Evolutionary conservation across 1,284 basidiomycete species (phyloP), one percentile per base, ranked within the genome.

Genomic region (Pyrrhoderma noxium): DNA sequence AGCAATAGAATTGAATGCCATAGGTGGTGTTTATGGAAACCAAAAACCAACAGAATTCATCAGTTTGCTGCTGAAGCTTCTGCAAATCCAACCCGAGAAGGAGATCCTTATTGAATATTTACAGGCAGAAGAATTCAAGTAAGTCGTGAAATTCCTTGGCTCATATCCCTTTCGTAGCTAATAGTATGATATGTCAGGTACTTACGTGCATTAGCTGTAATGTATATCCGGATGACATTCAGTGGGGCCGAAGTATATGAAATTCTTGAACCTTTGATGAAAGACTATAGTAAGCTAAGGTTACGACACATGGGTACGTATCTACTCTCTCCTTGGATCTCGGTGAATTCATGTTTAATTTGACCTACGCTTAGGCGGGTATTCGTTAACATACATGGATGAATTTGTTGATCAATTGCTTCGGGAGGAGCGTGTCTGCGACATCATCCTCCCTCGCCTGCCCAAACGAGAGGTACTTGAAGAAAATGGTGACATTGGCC

Each of bases 101-200:
- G 92, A 95, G 67, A 98, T 99, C 55, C 66, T 99, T 44, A 70
- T 96, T 3, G 96, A 98, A 63, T 99, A 99, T 64, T 72, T 99
- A 18, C 80, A 85, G 54, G 93, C 91, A 2, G 91, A 95, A 55
- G 95, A 99, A 65, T 98, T 98, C 79, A 99, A 99, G 93, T 95
- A 61, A n/a, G n/a, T n/a, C 58, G 87, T 75, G 9, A n/a, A 8
- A 37, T 45, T 18, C 38, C 48, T 19, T 34, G 50, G 45, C 23
- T 3, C 37, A 37, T n/a, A 41, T 0, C n/a, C 36, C 19, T 27
- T 25, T 18, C 23, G 22, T 25, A 25, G 34, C 11, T 41, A 2
- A n/a, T 36, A 18, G 22, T 21, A 35, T 49, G 14, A 7, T 25
- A 21, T 40, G 2, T 2, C 58, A 96, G 93, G 65, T 98, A 99